Conservation (phyloP, 2,329 filamentous ascomycete species). For the Colletotrichum australisinense region DNA sequence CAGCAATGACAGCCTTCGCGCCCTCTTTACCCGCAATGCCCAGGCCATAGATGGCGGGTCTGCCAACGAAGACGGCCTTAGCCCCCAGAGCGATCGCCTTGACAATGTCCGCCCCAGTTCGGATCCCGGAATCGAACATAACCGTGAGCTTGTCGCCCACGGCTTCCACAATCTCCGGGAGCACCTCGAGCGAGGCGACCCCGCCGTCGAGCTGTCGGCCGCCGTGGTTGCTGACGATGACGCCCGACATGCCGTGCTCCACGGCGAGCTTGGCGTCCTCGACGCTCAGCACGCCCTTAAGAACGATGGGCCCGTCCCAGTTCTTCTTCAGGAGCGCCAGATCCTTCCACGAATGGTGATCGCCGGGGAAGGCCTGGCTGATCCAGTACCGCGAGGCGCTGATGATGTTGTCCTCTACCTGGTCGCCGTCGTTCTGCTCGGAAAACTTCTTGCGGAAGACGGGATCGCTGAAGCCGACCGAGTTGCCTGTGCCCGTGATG, state of each 20-base stretch:
- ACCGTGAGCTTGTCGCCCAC: conserved; percentile 70
- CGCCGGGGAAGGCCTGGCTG: conserved; percentile 61
- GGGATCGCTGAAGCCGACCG: conserved; percentile 74
- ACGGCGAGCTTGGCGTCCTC: conserved; percentile 55
- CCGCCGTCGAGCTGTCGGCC: conserved; percentile 61
- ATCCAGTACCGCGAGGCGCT: conserved; percentile 66
- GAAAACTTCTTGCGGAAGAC: conserved; percentile 71
- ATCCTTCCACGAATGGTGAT: conserved; percentile 70
- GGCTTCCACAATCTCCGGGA: conserved; percentile 67
- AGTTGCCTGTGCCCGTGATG: conserved; percentile 66
- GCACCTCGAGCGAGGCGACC: conserved; percentile 65
- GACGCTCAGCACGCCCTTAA: conserved; percentile 48
- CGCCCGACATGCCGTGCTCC: conserved; percentile 66
- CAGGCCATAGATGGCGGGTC: conserved; percentile 51
- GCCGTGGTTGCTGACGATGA: conserved; percentile 72
- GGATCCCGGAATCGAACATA: conserved; percentile 70
- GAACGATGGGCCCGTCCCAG: conserved; percentile 71
- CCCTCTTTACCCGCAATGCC: conserved; percentile 65
- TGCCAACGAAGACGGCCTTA: conserved; percentile 67
- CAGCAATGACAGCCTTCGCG: conserved; percentile 61
- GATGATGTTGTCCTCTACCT: conserved; percentile 59
- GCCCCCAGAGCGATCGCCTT: conserved; percentile 70
- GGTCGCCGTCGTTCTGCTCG: conserved; percentile 56
- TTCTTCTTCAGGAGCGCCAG: conserved; percentile 66
- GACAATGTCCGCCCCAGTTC: conserved; percentile 69